Percentiles rank a stretch among this genome's conserved stretches.
Conservation (phyloP, 768 basidiomycete genomes). For the Heimioporus sp. region DNA sequence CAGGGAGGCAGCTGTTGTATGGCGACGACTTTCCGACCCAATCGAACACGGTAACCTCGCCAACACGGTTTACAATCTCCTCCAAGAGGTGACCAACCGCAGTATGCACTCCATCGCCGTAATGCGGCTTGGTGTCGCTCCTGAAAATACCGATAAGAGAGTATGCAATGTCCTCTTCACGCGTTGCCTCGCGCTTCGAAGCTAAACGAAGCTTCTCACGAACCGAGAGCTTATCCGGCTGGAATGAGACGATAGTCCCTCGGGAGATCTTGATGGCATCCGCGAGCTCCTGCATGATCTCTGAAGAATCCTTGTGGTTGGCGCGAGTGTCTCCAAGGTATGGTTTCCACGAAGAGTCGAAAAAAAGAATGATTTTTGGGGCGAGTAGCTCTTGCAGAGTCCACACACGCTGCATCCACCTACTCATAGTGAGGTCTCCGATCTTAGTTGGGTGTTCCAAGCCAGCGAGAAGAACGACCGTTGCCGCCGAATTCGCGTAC, state of each 20-base stretch:
- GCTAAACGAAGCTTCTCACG: conserved; percentile 11
- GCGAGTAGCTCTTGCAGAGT: conserved; percentile 17
- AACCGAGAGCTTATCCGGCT: conserved; percentile 4
- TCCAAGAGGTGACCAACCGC: conserved; percentile 14
- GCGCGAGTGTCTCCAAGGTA: conserved; percentile 1
- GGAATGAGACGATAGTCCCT: not conserved
- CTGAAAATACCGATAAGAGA: conserved; percentile 11
- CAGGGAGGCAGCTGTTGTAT: conserved; percentile 15
- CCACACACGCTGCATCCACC: conserved; percentile 15
- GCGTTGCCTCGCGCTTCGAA: conserved; percentile 6
- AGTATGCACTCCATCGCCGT: conserved; percentile 6
- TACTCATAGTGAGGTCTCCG: not conserved
- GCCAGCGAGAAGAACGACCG: not conserved
- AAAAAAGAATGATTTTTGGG: conserved; percentile 9
- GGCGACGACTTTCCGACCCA: conserved; percentile 9
- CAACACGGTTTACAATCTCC: conserved; percentile 7
- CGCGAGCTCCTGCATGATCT: conserved; percentile 9
- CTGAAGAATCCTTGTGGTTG: conserved; percentile 11
- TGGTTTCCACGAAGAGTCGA: conserved; percentile 5
- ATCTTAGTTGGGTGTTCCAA: not conserved
- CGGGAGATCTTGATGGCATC: conserved; percentile 5
- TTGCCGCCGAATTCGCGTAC: conserved; percentile 9
- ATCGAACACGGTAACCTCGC: conserved; percentile 5
- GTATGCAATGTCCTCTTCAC: conserved; percentile 10
- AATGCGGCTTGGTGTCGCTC: conserved; percentile 3